These are phyloP conservation scores for Pleurotus tuber-regium DNA, from an alignment of 768 basidiomycete genomes.

Conservation along the genomic window DNA sequence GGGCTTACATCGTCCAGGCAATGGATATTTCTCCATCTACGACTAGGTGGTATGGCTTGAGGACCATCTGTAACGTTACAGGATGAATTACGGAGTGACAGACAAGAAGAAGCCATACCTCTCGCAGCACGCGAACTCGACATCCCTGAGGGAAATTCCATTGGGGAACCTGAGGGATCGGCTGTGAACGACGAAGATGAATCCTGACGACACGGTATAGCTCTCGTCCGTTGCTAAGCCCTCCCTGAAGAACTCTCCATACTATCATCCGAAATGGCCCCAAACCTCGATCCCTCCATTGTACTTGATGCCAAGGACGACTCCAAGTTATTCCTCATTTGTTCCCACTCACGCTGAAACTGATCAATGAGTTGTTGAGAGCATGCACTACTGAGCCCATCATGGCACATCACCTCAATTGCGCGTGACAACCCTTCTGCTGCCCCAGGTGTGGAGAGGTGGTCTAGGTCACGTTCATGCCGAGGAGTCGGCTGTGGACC, in stretches of 20 bases:
- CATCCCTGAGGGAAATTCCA: neutral
- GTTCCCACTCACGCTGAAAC: slow-evolving; percentile 21
- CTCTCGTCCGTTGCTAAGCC: neutral
- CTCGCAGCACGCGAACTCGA: too few species aligned
- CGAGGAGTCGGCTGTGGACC: too few species aligned
- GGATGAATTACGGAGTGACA: too few species aligned
- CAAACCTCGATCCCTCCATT: neutral
- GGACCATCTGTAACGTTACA: too few species aligned
- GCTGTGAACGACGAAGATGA: neutral
- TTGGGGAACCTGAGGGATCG: neutral
- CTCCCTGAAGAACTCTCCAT: neutral
- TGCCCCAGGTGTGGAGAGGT: slow-evolving; percentile 12
- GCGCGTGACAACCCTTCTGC: slow-evolving; percentile 27
- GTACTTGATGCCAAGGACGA: neutral
- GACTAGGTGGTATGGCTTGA: neutral
- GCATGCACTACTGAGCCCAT: slow-evolving; percentile 25
- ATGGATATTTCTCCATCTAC: neutral
- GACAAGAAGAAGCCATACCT: too few species aligned
- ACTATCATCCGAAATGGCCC: neutral
- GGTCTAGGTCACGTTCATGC: too few species aligned
- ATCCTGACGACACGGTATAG: neutral
- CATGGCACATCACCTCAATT: slow-evolving; percentile 30
- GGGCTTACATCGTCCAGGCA: slow-evolving; percentile 77
- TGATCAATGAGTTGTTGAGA: slow-evolving; percentile 29
- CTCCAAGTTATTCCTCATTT: neutral